Evolutionary conservation across 257 asterid genomes (phyloP), one percentile per base, ranked within the genome.

Genomic region (Knoxia roxburghii): DNA sequence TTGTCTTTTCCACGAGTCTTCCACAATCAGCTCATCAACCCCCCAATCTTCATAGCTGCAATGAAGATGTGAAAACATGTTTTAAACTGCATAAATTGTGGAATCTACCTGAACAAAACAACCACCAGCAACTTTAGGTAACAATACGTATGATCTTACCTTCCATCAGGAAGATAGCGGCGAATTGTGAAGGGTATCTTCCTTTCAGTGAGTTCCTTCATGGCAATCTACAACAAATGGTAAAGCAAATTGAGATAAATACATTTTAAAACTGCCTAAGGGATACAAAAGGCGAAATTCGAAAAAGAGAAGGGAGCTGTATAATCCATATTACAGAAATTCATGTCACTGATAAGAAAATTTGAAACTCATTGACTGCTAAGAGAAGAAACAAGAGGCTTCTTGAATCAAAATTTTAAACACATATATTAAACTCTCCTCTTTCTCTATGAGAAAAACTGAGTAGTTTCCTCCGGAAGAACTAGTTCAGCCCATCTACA

Each of bases 151-250:
- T 56, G 41, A 11, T 64, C 79, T 71, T 72, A 79, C 97, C 97
- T 90, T 78, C 96, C 97, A 79, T 90, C 97, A 10, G 96, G 95
- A 46, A 90, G 87, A 79, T 84, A 90, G 7, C 95, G 92, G 20
- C 97, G 97, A 69, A 88, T 90, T 57, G 96, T 88, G 83, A 90
- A 88, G 48, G 96, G 96, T 66, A 90, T 88, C 76, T 90, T 90
- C 64, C 93, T 79, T 81, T 86, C 86, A 1, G 96, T 78, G 29
- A 90, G 89, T 86, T 90, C 97, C 79, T 90, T 90, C 96, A 88
- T 90, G 3, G 97, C 97, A 84, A 90, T 90, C 97, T 90, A 79
- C 65, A 51, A 68, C 46, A 60, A 67, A 49, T 35, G 20, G 32
- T 7, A 23, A 53, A 68, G 7, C 10, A 45, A 53, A 3, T n/a